These are phyloP conservation scores for Amoeboaphelidium protococcarum DNA, from an alignment of 371 early-diverging fungal genomes.

Conservation along the genomic window DNA sequence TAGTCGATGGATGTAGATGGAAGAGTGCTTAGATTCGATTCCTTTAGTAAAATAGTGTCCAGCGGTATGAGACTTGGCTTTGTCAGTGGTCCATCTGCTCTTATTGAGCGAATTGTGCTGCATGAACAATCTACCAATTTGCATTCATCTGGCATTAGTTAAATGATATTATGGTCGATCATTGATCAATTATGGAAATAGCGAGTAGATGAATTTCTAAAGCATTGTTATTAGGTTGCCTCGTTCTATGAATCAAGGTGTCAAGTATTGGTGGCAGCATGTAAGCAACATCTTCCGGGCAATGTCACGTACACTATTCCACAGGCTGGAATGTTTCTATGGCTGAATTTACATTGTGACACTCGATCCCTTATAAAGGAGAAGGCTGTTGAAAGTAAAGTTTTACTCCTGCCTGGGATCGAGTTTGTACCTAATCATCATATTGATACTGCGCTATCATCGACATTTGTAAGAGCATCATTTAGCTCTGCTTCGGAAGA, in stretches of 20 bases:
- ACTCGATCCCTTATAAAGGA: slow-evolving; percentile 27
- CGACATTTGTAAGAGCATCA: slow-evolving; percentile 29
- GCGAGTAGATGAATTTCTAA: slow-evolving; percentile 32
- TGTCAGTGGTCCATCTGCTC: slow-evolving; percentile 33
- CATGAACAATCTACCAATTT: slow-evolving; percentile 28
- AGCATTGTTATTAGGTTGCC: slow-evolving; percentile 28
- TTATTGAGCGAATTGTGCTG: slow-evolving; percentile 37
- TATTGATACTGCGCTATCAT: no score
- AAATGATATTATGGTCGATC: slow-evolving; percentile 25
- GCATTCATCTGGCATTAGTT: slow-evolving; percentile 43
- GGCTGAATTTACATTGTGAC: slow-evolving; percentile 35
- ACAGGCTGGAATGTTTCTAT: slow-evolving; percentile 53
- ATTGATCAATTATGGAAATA: slow-evolving; percentile 39
- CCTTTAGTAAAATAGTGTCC: slow-evolving; percentile 46
- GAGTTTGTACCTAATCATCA: slow-evolving; percentile 19
- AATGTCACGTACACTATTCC: slow-evolving; percentile 35
- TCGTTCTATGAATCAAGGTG: slow-evolving; percentile 27
- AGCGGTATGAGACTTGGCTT: slow-evolving; percentile 53
- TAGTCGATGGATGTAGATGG: slow-evolving; percentile 46
- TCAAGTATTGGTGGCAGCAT: slow-evolving; percentile 28
- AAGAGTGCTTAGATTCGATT: slow-evolving; percentile 55
- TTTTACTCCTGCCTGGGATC: slow-evolving; percentile 42
- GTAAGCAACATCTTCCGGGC: background rate
- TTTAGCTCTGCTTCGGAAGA: slow-evolving; percentile 28
- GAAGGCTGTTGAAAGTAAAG: slow-evolving; percentile 39